phyloP scores from a whole-genome alignment of 225 moss, liverwort and hornwort species.

The Ulota crispa region DNA sequence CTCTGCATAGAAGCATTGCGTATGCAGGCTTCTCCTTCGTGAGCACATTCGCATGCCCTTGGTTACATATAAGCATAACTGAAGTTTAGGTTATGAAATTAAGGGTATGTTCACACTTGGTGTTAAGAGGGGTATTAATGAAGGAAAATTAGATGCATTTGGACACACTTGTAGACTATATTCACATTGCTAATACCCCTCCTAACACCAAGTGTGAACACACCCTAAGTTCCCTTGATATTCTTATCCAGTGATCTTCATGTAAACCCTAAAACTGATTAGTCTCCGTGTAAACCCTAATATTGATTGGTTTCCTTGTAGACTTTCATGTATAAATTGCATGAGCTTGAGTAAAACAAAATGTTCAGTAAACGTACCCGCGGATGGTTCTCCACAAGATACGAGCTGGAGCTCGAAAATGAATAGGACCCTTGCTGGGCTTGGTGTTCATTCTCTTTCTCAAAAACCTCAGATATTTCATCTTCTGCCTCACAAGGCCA shows the following conservation, averaged over 20 bases:
- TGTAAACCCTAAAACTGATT: not conserved
- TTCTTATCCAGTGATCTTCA: not conserved
- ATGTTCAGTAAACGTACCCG: slow-evolving; percentile 37
- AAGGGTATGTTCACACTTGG: no score
- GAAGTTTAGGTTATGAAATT: not conserved
- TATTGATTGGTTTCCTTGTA: not conserved
- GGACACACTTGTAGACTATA: no score
- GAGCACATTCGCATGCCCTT: not conserved
- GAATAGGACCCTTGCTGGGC: slow-evolving; percentile 85
- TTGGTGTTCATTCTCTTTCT: slow-evolving; percentile 89
- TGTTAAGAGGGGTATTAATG: no score
- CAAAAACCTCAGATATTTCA: slow-evolving; percentile 78
- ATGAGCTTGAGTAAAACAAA: not conserved
- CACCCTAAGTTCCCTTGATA: not conserved
- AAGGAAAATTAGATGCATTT: no score
- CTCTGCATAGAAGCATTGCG: not conserved
- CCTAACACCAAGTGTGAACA: no score
- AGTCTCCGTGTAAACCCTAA: not conserved
- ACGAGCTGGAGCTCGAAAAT: slow-evolving; percentile 72
- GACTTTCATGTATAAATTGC: not conserved
- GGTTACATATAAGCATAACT: not conserved
- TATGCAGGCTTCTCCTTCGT: not conserved
- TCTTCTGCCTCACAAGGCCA: slow-evolving; percentile 79
- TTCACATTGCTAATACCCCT: no score
- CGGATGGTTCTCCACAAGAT: slow-evolving; percentile 78